Conservation (phyloP, 2,329 filamentous ascomycete species). For the Penicillium sp. region DNA sequence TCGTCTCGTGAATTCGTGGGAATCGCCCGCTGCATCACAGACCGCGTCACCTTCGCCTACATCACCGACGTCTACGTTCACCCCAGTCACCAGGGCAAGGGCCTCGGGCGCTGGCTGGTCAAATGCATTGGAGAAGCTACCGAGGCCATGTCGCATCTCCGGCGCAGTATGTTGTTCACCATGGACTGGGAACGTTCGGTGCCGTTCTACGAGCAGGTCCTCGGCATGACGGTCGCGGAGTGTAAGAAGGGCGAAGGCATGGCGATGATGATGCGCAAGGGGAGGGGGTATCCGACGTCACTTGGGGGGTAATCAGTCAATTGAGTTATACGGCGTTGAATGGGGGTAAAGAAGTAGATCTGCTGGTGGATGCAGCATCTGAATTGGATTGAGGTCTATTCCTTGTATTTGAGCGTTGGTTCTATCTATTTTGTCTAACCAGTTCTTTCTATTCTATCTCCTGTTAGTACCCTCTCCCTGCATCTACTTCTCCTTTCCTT, state of each 20-base stretch:
- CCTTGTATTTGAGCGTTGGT: neutral
- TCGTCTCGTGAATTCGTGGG: conserved; percentile 53
- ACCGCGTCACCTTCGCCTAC: conserved; percentile 71
- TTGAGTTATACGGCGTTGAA: no score
- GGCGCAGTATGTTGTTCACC: conserved; percentile 59
- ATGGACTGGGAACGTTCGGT: conserved; percentile 23
- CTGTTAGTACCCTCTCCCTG: neutral
- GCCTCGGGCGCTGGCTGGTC: conserved; percentile 70
- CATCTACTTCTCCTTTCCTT: neutral
- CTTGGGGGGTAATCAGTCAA: neutral
- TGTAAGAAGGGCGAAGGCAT: neutral
- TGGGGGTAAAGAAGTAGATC: no score
- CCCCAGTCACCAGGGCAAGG: conserved; percentile 62
- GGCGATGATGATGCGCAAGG: conserved; percentile 11
- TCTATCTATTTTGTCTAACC: neutral
- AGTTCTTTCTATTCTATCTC: neutral
- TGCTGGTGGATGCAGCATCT: no score
- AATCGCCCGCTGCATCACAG: conserved; percentile 69
- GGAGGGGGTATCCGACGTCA: neutral
- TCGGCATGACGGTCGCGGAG: conserved; percentile 26
- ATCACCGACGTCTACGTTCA: conserved; percentile 72
- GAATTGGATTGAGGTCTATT: no score
- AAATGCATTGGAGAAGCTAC: conserved; percentile 63
- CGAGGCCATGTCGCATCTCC: conserved; percentile 62
- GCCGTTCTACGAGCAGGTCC: conserved; percentile 26